Evolutionary conservation across 208 protist genomes (phyloP).

Genomic region (Acanthamoeba triangularis): DNA sequence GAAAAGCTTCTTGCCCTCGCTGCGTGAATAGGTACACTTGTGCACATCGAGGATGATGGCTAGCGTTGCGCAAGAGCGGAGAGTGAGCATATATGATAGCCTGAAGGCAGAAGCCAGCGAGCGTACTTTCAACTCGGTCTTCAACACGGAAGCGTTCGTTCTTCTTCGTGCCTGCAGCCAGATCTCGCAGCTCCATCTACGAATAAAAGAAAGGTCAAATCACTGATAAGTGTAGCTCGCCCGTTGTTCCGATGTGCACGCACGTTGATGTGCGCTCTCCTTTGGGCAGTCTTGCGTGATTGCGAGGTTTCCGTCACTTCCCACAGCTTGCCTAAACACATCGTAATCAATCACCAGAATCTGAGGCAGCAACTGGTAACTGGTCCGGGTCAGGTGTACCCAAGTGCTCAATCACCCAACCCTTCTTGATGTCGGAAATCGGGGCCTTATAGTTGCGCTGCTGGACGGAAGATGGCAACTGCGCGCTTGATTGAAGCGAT

Average conservation of each 20-base stretch:
- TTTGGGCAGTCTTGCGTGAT: constrained; percentile 38
- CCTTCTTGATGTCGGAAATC: constrained; percentile 38
- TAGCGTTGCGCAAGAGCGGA: not conserved
- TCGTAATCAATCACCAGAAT: not conserved
- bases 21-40: constrained; percentile 3
- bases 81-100: not conserved
- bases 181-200: constrained; percentile 32
- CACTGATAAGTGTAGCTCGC: not conserved
- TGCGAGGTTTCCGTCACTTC: constrained; percentile 40
- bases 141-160: constrained; percentile 42
- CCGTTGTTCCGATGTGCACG: not conserved
- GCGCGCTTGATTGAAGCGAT: not conserved
- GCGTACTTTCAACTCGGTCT: not conserved
- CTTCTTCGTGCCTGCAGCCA: constrained; percentile 7
- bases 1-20: constrained; percentile 32
- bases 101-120: not conserved
- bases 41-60: constrained; percentile 31
- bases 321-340: not conserved
- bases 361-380: not conserved
- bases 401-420: constrained; percentile 34
- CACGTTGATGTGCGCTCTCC: constrained; percentile 40
- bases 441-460: constrained; percentile 34
- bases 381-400: not conserved
- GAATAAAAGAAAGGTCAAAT: not conserved
- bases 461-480: not conserved